Conservation (phyloP, 148 eudicot genomes). For the Fagopyrum tataricum region DNA sequence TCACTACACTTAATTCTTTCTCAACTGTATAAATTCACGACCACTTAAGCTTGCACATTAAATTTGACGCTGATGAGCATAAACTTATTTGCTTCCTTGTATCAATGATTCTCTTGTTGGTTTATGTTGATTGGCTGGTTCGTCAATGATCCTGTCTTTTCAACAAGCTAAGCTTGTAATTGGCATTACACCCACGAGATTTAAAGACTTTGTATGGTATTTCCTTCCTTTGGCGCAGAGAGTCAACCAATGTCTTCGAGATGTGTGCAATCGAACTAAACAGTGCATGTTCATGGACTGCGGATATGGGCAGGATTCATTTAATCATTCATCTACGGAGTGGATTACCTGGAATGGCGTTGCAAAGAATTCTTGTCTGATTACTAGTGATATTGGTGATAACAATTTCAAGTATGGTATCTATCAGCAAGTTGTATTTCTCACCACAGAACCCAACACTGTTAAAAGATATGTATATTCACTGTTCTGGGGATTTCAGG, state of each 20-base stretch:
- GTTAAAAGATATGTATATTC: conserved; percentile 60
- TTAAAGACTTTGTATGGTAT: not conserved
- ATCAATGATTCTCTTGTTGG: not conserved
- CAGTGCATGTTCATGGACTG: conserved; percentile 41
- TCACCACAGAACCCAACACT: conserved; percentile 30
- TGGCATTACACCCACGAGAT: not conserved
- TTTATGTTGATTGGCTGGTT: not conserved
- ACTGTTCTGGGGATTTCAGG: conserved; percentile 91
- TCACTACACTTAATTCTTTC: not conserved
- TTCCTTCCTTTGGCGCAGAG: conserved; percentile 29
- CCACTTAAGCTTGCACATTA: not conserved
- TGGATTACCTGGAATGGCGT: conserved; percentile 47
- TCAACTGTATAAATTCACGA: not conserved
- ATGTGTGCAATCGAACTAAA: conserved; percentile 39
- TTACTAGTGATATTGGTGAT: conserved; percentile 18
- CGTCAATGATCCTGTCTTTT: not conserved
- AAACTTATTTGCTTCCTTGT: not conserved
- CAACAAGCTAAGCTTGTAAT: not conserved
- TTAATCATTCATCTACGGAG: not conserved
- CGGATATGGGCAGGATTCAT: conserved; percentile 28
- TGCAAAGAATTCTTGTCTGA: conserved; percentile 21
- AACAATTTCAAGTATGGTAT: conserved; percentile 54
- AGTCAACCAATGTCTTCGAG: conserved; percentile 74
- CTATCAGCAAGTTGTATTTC: conserved; percentile 48
- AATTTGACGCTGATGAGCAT: not conserved